Conservation (phyloP, 257 asterid genomes). For the Ligustrum vulgare region DNA sequence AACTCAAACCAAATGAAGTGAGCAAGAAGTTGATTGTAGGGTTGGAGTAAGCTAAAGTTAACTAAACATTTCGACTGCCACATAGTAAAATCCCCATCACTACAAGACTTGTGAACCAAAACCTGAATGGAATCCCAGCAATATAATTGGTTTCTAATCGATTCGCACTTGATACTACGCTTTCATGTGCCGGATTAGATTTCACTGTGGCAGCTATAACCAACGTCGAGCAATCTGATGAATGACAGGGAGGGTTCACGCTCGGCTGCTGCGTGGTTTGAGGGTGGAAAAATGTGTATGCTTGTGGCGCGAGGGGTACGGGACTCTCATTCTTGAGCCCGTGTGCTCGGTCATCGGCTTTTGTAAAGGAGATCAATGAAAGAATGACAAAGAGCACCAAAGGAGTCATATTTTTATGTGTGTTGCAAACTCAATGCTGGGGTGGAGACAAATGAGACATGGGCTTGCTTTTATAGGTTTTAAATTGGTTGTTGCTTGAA, state of each 20-base stretch:
- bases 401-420: neutral
- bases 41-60: neutral
- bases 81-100: neutral
- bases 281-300: neutral
- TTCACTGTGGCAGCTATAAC: neutral
- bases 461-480: neutral
- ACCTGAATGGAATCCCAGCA: neutral
- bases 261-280: neutral
- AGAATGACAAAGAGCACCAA: neutral
- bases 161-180: neutral
- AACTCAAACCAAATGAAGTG: neutral
- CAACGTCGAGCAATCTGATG: neutral
- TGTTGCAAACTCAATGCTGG: neutral
- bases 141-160: neutral
- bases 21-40: neutral
- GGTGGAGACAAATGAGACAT: neutral
- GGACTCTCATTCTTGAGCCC: conserved; percentile 3
- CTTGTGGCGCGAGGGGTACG: neutral
- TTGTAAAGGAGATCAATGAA: neutral
- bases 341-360: neutral
- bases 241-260: neutral
- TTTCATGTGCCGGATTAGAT: neutral
- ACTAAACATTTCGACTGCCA: neutral
- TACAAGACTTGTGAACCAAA: neutral
- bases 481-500: neutral